A percentile compares a stretch with the other conserved stretches of the same genome.
phyloP scores from a whole-genome alignment of 306 rosid species.

The Trifolium pratense region DNA sequence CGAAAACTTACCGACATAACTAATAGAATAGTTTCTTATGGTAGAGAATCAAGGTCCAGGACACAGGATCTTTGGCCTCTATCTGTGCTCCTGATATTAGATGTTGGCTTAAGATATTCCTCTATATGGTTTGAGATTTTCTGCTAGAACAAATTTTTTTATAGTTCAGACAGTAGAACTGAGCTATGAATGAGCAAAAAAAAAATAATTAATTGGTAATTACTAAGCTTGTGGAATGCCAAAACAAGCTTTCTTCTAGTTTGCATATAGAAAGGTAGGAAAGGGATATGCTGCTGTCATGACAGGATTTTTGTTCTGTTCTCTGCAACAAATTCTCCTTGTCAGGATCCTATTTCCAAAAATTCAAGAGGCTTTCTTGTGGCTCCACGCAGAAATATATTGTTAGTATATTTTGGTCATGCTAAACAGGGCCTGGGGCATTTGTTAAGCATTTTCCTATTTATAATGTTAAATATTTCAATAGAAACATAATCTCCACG shows the following conservation, averaged over 20 bases:
- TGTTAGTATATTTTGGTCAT: not conserved
- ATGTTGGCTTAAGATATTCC: not conserved
- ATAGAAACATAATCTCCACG: not conserved
- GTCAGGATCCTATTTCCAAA: constrained; percentile 27
- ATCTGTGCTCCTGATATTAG: constrained; percentile 13
- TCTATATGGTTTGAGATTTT: not conserved
- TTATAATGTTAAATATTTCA: not conserved
- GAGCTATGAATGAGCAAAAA: not conserved
- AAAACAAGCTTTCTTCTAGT: constrained; percentile 30
- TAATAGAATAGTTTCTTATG: not conserved
- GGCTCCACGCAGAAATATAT: not conserved
- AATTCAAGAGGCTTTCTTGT: not conserved
- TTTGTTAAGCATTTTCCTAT: too few relatives aligned
- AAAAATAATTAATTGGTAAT: constrained; percentile 18
- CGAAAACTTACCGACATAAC: constrained; percentile 40
- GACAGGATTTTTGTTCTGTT: constrained; percentile 39
- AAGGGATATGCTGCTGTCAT: constrained; percentile 6
- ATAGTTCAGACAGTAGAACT: constrained; percentile 6
- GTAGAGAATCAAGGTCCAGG: not conserved
- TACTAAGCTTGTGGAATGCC: constrained; percentile 36
- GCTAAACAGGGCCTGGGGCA: too few relatives aligned
- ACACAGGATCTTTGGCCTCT: constrained; percentile 11
- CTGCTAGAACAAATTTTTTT: constrained; percentile 9
- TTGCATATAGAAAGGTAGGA: constrained; percentile 1
- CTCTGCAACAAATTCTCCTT: constrained; percentile 26